Conservation (phyloP, 164 flowering plant species). For the Aristolochia contorta region DNA sequence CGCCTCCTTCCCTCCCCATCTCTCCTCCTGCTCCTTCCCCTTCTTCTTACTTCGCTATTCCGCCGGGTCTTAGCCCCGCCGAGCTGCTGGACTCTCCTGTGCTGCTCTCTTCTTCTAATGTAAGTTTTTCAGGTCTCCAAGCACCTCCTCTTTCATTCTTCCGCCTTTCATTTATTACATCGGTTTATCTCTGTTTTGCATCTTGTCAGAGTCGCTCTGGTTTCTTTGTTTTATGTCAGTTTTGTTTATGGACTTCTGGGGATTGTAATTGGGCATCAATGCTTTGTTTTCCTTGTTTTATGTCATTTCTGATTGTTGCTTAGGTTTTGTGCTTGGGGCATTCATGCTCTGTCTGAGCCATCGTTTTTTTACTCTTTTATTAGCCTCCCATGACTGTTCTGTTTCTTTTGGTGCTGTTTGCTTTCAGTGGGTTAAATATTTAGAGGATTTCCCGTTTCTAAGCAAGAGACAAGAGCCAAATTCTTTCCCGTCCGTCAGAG, state of each 20-base stretch:
- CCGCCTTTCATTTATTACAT: constrained; percentile 1
- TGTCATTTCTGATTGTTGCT: no score
- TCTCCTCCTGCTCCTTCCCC: constrained; percentile 56
- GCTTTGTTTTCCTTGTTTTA: no score
- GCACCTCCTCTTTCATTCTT: neutral
- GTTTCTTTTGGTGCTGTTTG: neutral
- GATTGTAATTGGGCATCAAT: no score
- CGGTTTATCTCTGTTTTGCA: neutral
- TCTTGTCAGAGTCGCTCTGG: neutral
- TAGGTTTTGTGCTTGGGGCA: no score
- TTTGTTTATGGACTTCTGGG: no score
- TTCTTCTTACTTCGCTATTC: constrained; percentile 41
- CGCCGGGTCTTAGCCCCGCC: constrained; percentile 49
- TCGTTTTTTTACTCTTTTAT: no score
- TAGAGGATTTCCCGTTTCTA: no score
- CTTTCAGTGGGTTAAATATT: neutral
- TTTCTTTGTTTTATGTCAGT: neutral
- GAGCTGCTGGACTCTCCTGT: constrained; percentile 58
- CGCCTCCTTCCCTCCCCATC: constrained; percentile 47
- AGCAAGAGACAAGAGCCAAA: neutral
- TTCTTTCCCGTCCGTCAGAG: neutral
- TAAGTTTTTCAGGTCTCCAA: constrained; percentile 18
- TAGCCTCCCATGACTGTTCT: neutral
- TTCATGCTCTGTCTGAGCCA: no score
- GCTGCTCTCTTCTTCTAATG: constrained; percentile 41